Evolutionary conservation across 805 yeast genomes (phyloP), one percentile per base, ranked within the genome.

Genomic region (Kuraishia piskuri): DNA sequence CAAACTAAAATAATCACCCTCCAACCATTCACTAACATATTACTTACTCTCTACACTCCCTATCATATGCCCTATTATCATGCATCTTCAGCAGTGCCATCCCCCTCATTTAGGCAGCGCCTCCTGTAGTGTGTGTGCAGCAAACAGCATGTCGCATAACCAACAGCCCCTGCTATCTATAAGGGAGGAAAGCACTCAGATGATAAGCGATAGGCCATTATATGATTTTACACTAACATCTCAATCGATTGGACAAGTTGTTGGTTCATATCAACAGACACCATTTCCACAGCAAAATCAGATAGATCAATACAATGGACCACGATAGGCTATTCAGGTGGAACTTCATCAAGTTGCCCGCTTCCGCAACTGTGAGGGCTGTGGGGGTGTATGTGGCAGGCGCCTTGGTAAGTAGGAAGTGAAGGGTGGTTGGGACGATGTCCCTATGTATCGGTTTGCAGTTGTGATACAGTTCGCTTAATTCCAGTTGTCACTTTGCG

Each of bases 371-470:
- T 47, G 74, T 88, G 47, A 75, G 94, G 61, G 77, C 90, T 1
- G 68, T 78, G 47, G 92, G 96, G 17, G 90, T 90, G 17, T 90
- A 88, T 62, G 58, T 83, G n/a, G 73, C 90, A 0, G 94, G 94
- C 10, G 84, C 83, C 0, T 68, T 87, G 25, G 67, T 63, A 59
- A 50, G 67, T 65, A 5, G 17, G 7, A 22, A 31, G 9, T 12
- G 17, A n/a, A n/a, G n/a, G n/a, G n/a, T n/a, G n/a, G n/a, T 12
- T 24, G 26, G 26, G n/a, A n/a, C n/a, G 19, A 4, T 17, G 37
- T 14, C 2, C 6, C 31, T 22, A 19, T 2, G 31, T 14, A n/a
- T n/a, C 17, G 22, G 22, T 24, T 5, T 21, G n/a, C n/a, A n/a
- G n/a, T n/a, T n/a, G n/a, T n/a, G n/a, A n/a, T n/a, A n/a, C n/a